Percentiles rank a stretch among this genome's conserved stretches.
Conservation (phyloP, 192 early-diverging fungal genomes). For the Backusella tuberculispora region DNA sequence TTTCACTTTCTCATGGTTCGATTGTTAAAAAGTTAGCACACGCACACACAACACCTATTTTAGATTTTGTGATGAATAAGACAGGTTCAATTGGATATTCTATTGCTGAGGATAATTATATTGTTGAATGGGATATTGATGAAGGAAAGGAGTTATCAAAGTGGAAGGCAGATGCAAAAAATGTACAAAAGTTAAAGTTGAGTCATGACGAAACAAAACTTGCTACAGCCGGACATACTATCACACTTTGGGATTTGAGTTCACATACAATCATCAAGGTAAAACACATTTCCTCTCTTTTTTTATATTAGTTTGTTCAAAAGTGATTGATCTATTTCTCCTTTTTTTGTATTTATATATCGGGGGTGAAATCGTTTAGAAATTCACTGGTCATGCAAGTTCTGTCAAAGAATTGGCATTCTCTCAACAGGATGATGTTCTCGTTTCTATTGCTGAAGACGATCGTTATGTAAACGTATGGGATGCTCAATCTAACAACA, state of each 20-base stretch:
- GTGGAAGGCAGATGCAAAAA: slow-evolving; percentile 55
- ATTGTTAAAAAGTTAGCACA: slow-evolving; percentile 44
- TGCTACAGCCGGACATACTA: slow-evolving; percentile 56
- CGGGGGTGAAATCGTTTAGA: slow-evolving; percentile 21
- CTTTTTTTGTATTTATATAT: background rate
- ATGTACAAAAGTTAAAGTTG: slow-evolving; percentile 49
- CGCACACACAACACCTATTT: slow-evolving; percentile 50
- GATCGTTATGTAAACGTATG: slow-evolving; percentile 62
- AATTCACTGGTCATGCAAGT: slow-evolving; percentile 59
- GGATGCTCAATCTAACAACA: slow-evolving; percentile 47
- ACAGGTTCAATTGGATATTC: slow-evolving; percentile 53
- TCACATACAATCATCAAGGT: slow-evolving; percentile 49
- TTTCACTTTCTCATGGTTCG: slow-evolving; percentile 51
- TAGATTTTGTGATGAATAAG: slow-evolving; percentile 54
- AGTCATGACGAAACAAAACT: slow-evolving; percentile 56
- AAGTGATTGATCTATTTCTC: background rate
- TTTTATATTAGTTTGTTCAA: background rate
- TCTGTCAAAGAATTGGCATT: slow-evolving; percentile 53
- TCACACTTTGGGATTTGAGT: slow-evolving; percentile 57
- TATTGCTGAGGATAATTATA: slow-evolving; percentile 50
- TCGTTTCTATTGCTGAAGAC: slow-evolving; percentile 51
- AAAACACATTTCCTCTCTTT: background rate
- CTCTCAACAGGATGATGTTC: slow-evolving; percentile 48
- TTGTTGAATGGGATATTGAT: slow-evolving; percentile 60
- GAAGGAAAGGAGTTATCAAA: slow-evolving; percentile 48